Evolutionary conservation across 306 rosid species (phyloP), one percentile per base, ranked within the genome.

Genomic region (Sophora flavescens): DNA sequence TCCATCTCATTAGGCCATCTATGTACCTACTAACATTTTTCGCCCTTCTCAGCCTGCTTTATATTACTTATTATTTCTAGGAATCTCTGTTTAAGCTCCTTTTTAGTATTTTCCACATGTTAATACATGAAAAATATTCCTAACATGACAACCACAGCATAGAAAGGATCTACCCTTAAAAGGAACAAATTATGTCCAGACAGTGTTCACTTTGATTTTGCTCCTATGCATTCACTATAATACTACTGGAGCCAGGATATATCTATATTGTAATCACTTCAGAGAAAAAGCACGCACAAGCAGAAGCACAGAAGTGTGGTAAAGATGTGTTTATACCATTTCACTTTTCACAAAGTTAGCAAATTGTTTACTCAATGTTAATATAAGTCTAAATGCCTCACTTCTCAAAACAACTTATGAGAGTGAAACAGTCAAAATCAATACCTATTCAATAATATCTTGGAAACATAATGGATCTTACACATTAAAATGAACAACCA

Each of bases 171-270:
- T 30, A 30, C 35, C 65, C 52, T 26, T 45, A 63, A 64, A 63
- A 50, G n/a, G 54, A 48, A 22, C 60, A 63, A 39, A 61, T 52
- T 63, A 42, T 42, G 51, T 51, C 32, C 13, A 68, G 61, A 61
- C 13, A 30, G 38, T 47, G 44, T 7, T 8, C 6, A 22, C 45
- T 72, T 72, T 73, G 17, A 58, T 73, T 26, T 3, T 22, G 22
- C 22, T 22, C 22, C 22, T 22, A 22, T 22, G 22, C 22, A 22
- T 22, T 22, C 22, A 22, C 22, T 22, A 22, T 22, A 22, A 22
- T 22, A 22, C 22, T 22, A 22, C 22, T 22, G 22, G 22, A 22
- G 22, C 22, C 22, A 0, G 1, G 22, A 22, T 22, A 22, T 22
- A 22, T 0, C 22, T 22, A 22, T 22, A 22, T 22, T 22, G 22